Evolutionary conservation across 108 stramenopile species (phyloP).

Genomic region (Discostella stelligeroides): DNA sequence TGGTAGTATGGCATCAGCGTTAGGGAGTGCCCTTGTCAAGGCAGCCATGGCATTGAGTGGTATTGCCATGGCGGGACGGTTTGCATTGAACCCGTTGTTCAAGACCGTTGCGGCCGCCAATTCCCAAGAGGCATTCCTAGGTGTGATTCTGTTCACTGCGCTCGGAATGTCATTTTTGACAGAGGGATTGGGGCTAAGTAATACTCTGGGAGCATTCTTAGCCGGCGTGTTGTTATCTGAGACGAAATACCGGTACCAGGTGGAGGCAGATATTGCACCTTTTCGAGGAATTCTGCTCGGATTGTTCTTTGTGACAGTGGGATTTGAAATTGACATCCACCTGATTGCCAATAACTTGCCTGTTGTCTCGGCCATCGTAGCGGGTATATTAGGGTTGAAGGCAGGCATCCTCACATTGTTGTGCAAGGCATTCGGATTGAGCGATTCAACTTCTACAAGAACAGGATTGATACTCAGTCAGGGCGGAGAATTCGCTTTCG

Average conservation of each 20-base stretch:
- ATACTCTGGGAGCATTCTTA: slow-evolving; percentile 96
- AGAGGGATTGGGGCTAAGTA: slow-evolving; percentile 93
- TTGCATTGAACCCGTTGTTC: slow-evolving; percentile 89
- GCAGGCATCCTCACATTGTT: slow-evolving; percentile 71
- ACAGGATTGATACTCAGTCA: slow-evolving; percentile 91
- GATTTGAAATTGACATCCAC: slow-evolving; percentile 92
- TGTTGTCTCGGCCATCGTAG: slow-evolving; percentile 70
- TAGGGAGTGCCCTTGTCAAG: slow-evolving; percentile 86
- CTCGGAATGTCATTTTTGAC: slow-evolving; percentile 94
- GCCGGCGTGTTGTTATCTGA: slow-evolving; percentile 93
- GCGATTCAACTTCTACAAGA: slow-evolving; percentile 79
- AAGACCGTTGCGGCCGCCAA: slow-evolving; percentile 80
- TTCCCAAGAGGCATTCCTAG: slow-evolving; percentile 95
- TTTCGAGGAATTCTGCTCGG: slow-evolving; percentile 94
- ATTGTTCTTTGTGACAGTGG: slow-evolving; percentile 96
- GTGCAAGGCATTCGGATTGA: slow-evolving; percentile 82
- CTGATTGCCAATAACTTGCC: slow-evolving; percentile 77
- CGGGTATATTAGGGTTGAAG: slow-evolving; percentile 87
- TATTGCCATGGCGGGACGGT: slow-evolving; percentile 86
- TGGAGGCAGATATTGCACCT: slow-evolving; percentile 95
- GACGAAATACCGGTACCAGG: slow-evolving; percentile 95
- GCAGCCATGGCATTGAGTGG: slow-evolving; percentile 85
- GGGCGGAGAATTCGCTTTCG: slow-evolving; percentile 98
- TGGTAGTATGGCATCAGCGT: slow-evolving; percentile 83
- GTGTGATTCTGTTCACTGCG: slow-evolving; percentile 90